phyloP scores from a whole-genome alignment of 495 filamentous ascomycete species.

The Trichoderma asperelloides region DNA sequence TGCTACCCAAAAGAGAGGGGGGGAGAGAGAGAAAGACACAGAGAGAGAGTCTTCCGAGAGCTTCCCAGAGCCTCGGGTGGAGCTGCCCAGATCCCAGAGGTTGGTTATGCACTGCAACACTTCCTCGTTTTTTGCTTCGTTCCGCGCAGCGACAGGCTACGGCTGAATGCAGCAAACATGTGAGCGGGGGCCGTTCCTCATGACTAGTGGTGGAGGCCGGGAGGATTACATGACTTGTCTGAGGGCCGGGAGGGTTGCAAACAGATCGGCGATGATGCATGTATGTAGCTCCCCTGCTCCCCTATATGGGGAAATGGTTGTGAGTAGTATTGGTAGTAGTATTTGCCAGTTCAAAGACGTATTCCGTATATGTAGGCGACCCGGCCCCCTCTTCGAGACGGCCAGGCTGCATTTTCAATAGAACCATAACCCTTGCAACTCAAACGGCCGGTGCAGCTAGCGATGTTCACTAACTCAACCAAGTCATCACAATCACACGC shows the following conservation, averaged over 20 bases:
- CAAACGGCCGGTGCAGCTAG: background rate
- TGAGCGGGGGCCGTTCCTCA: background rate
- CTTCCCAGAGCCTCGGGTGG: background rate
- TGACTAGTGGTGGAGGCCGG: background rate
- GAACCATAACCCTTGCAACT: background rate
- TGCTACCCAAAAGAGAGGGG: background rate
- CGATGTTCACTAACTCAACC: background rate
- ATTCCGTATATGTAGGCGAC: background rate
- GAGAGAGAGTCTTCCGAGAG: background rate
- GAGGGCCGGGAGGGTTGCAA: background rate
- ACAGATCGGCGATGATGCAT: background rate
- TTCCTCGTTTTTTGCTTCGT: background rate
- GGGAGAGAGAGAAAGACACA: background rate
- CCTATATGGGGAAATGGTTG: background rate
- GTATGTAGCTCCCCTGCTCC: background rate
- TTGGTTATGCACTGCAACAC: no score
- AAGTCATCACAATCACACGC: background rate
- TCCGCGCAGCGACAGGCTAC: background rate
- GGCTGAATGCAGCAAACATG: background rate
- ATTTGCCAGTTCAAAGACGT: background rate
- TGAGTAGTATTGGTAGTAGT: background rate
- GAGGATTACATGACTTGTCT: background rate
- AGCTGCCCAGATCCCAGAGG: background rate
- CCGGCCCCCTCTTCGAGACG: background rate
- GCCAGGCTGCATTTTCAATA: background rate